Conservation (phyloP, 2,329 filamentous ascomycete genomes). For the Fusarium mangiferae region DNA sequence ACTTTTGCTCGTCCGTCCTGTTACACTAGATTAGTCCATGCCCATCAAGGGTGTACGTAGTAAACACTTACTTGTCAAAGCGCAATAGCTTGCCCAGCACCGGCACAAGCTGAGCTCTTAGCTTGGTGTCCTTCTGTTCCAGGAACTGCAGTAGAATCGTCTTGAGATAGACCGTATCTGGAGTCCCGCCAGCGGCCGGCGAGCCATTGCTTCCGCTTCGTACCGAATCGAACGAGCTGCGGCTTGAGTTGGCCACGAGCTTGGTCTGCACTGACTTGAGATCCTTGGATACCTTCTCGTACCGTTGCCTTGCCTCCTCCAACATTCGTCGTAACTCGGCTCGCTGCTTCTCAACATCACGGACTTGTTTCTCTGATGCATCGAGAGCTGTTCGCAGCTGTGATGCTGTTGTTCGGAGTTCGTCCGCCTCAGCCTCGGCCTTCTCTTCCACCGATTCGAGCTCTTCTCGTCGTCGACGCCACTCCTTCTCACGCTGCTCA, state of each 20-base stretch:
- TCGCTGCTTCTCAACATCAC: slow-evolving; percentile 85
- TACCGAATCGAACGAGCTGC: slow-evolving; percentile 54
- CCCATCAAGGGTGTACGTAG: not conserved
- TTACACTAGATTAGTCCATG: not conserved
- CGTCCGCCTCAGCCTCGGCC: slow-evolving; percentile 76
- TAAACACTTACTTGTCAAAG: slow-evolving; percentile 74
- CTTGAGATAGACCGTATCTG: slow-evolving; percentile 76
- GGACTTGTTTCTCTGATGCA: slow-evolving; percentile 84
- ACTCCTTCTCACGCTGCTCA: slow-evolving; percentile 77
- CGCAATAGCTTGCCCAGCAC: slow-evolving; percentile 80
- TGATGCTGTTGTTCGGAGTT: slow-evolving; percentile 80
- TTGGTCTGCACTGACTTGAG: slow-evolving; percentile 63
- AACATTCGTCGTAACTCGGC: slow-evolving; percentile 78
- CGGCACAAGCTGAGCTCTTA: slow-evolving; percentile 80
- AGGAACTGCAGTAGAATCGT: slow-evolving; percentile 84
- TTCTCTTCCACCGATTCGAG: slow-evolving; percentile 77
- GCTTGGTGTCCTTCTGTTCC: slow-evolving; percentile 81
- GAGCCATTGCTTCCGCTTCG: slow-evolving; percentile 50
- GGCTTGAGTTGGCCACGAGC: slow-evolving; percentile 57
- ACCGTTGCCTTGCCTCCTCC: slow-evolving; percentile 79
- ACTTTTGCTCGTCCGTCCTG: slow-evolving; percentile 82
- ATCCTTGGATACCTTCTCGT: slow-evolving; percentile 83
- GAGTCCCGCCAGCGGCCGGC: slow-evolving; percentile 37
- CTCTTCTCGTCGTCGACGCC: slow-evolving; percentile 78
- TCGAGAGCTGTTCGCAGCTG: slow-evolving; percentile 85